These are phyloP conservation scores for Botrytis tulipae DNA, from an alignment of 2,329 filamentous ascomycete genomes.

Conservation along the genomic window DNA sequence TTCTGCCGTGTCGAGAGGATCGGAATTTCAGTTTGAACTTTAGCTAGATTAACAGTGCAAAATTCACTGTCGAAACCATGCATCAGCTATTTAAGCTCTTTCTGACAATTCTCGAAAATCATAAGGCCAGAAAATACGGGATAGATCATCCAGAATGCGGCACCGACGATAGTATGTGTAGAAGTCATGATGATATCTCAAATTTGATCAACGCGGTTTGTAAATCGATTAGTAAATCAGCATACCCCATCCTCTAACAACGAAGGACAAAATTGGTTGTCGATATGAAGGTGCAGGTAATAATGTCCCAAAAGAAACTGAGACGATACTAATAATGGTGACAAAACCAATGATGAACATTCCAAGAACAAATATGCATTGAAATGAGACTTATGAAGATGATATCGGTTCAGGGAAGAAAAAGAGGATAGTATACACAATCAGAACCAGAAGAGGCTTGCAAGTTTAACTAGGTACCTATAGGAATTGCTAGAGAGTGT, in stretches of 20 bases:
- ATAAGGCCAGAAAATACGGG: too few relatives aligned
- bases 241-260: not conserved
- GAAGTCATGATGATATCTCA: too few relatives aligned
- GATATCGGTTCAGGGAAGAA: not conserved
- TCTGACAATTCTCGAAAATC: too few relatives aligned
- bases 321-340: not conserved
- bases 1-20: slow-evolving; percentile 45
- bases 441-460: not conserved
- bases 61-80: slow-evolving; percentile 7
- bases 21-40: not conserved
- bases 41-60: slow-evolving; percentile 23
- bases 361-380: not conserved
- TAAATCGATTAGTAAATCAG: too few relatives aligned
- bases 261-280: not conserved
- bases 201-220: too few relatives aligned
- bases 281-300: not conserved
- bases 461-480: not conserved
- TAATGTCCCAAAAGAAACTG: not conserved
- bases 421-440: not conserved
- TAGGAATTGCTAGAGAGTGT: not conserved
- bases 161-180: too few relatives aligned
- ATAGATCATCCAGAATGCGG: too few relatives aligned
- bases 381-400: not conserved
- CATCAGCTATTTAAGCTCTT: slow-evolving; percentile 21
- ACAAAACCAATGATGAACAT: not conserved